A percentile compares a stretch with the other conserved stretches of the same genome.
Conservation (phyloP, 2,329 filamentous ascomycete genomes). For the Juglanconis juglandina region DNA sequence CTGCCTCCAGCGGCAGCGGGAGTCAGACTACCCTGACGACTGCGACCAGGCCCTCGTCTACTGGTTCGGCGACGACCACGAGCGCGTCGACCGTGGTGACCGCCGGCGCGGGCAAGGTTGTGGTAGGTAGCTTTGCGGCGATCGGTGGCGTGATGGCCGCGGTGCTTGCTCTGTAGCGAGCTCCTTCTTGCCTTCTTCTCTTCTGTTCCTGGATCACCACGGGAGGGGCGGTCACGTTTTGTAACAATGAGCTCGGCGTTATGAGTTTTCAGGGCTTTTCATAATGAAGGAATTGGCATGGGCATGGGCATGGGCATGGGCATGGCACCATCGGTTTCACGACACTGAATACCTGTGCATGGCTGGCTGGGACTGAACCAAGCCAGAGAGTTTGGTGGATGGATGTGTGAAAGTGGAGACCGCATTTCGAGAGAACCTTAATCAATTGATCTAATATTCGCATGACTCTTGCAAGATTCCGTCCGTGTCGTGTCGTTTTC, state of each 20-base stretch:
- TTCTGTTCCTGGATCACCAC: background rate
- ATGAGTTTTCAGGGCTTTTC: background rate
- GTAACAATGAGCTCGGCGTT: background rate
- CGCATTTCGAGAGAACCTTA: too few species aligned
- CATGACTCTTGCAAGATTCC: too few species aligned
- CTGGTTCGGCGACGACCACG: conserved; percentile 7
- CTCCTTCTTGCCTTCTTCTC: conserved; percentile 2
- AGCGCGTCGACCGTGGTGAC: conserved; percentile 9
- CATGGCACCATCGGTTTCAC: too few species aligned
- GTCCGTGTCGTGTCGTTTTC: too few species aligned
- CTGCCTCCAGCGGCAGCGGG: conserved; percentile 20
- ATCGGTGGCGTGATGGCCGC: conserved; percentile 40
- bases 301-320: too few species aligned
- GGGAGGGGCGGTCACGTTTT: background rate
- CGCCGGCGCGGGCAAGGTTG: conserved; percentile 29
- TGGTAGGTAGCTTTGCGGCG: conserved; percentile 36
- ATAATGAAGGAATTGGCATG: too few species aligned
- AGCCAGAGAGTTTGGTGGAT: too few species aligned
- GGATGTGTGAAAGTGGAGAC: too few species aligned
- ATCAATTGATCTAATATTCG: too few species aligned
- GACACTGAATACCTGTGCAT: too few species aligned
- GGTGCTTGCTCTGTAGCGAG: conserved; percentile 40
- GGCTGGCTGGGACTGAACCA: too few species aligned
- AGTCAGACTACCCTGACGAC: conserved; percentile 17
- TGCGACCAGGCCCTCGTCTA: conserved; percentile 6